A percentile compares a stretch with the other conserved stretches of the same genome.
These are phyloP conservation scores for Artemisia argyi DNA, from an alignment of 129 eudicot genomes.

Conservation along the genomic window DNA sequence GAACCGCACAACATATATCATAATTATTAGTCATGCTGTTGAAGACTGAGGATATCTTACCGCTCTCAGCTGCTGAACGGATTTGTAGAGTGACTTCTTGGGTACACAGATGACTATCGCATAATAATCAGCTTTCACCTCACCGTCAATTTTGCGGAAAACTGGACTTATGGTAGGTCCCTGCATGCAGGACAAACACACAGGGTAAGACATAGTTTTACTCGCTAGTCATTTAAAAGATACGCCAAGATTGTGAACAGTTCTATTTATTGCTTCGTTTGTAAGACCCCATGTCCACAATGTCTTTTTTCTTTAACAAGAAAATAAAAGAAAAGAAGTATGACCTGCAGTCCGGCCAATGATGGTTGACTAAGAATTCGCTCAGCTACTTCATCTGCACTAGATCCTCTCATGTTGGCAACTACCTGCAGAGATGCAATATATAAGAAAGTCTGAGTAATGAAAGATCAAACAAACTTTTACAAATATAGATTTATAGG, in stretches of 20 bases:
- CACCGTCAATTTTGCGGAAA: constrained; percentile 66
- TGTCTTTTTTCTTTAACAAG: background rate
- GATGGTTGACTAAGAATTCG: constrained; percentile 79
- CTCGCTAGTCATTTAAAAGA: background rate
- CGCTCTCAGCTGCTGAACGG: constrained; percentile 85
- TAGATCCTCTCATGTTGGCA: constrained; percentile 95
- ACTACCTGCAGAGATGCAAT: constrained; percentile 51
- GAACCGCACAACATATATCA: background rate
- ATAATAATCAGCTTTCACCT: constrained; percentile 61
- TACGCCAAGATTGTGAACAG: constrained; percentile 12
- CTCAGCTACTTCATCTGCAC: constrained; percentile 92
- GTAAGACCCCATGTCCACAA: background rate
- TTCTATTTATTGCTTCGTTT: constrained; percentile 3
- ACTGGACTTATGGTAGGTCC: constrained; percentile 96
- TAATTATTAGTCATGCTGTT: constrained; percentile 6
- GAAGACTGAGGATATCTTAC: constrained; percentile 45
- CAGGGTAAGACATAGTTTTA: background rate
- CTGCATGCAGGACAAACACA: constrained; percentile 35
- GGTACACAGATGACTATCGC: constrained; percentile 97
- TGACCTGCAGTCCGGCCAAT: constrained; percentile 87
- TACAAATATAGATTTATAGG: background rate
- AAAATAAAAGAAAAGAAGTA: background rate
- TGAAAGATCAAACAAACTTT: constrained; percentile 4
- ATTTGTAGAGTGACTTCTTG: constrained; percentile 77
- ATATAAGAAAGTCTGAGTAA: constrained; percentile 19